Conservation (phyloP, 805 yeast genomes). For the Zygosaccharomyces gambellarensis region DNA sequence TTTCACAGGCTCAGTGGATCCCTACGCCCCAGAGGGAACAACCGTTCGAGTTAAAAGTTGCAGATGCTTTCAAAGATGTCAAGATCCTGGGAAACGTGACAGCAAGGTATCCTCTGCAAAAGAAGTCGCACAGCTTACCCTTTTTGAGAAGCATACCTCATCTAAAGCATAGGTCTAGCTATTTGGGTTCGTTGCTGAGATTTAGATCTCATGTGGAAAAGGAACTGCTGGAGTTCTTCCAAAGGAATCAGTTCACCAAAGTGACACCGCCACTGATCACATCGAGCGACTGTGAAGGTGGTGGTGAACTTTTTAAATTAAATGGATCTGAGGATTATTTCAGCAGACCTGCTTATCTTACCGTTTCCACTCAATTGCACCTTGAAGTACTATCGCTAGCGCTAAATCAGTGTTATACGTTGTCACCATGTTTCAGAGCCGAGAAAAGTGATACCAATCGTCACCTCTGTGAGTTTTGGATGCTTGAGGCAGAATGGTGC, state of each 20-base stretch:
- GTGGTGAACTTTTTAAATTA: slow-evolving; percentile 80
- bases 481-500: slow-evolving; percentile 88
- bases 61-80: slow-evolving; percentile 34
- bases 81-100: slow-evolving; percentile 57
- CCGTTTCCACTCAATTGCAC: slow-evolving; percentile 92
- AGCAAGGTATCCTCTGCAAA: slow-evolving; percentile 73
- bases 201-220: slow-evolving; percentile 66
- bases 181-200: slow-evolving; percentile 62
- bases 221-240: slow-evolving; percentile 51
- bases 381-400: slow-evolving; percentile 76
- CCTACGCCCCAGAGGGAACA: slow-evolving; percentile 39
- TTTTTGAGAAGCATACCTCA: slow-evolving; percentile 70
- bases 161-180: slow-evolving; percentile 66
- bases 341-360: slow-evolving; percentile 60
- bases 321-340: slow-evolving; percentile 47
- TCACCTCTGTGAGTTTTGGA: slow-evolving; percentile 94
- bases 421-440: slow-evolving; percentile 91
- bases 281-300: slow-evolving; percentile 93
- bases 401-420: slow-evolving; percentile 75
- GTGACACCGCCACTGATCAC: slow-evolving; percentile 86
- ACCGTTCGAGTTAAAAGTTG: slow-evolving; percentile 45
- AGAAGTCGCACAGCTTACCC: slow-evolving; percentile 63
- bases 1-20: slow-evolving; percentile 36
- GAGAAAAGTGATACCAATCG: slow-evolving; percentile 87
- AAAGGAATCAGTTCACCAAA: slow-evolving; percentile 52